Conservation (phyloP, 331 rosid species). For the Quercus phellos region DNA sequence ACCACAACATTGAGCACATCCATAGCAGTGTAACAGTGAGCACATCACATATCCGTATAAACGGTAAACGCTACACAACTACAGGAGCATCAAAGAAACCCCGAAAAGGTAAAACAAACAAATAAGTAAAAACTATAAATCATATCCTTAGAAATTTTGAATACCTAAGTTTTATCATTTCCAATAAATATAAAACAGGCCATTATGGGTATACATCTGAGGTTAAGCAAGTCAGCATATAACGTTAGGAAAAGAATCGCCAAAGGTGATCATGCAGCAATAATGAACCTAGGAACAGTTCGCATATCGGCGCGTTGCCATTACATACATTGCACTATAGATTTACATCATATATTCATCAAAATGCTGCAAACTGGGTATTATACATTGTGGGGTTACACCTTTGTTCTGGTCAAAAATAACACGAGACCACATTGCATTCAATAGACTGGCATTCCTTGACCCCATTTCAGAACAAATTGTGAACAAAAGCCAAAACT, state of each 20-base stretch:
- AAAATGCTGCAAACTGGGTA: slow-evolving; percentile 1
- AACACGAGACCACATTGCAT: neutral
- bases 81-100: neutral
- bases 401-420: neutral
- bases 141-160: neutral
- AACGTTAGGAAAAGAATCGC: neutral
- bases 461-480: slow-evolving; percentile 8
- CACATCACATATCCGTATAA: no score
- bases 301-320: neutral
- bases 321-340: neutral
- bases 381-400: neutral
- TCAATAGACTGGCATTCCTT: neutral
- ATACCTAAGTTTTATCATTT: neutral
- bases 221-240: neutral
- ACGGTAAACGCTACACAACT: no score
- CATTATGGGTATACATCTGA: neutral
- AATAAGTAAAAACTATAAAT: neutral
- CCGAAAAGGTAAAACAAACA: neutral
- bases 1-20: no score
- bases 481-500: neutral
- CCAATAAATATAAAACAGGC: neutral
- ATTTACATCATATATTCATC: slow-evolving; percentile 2
- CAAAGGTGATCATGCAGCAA: neutral
- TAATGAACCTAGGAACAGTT: neutral
- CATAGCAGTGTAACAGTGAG: no score